Conservation (phyloP, 2,329 filamentous ascomycete species). For the Ceratocystis lukuohia region DNA sequence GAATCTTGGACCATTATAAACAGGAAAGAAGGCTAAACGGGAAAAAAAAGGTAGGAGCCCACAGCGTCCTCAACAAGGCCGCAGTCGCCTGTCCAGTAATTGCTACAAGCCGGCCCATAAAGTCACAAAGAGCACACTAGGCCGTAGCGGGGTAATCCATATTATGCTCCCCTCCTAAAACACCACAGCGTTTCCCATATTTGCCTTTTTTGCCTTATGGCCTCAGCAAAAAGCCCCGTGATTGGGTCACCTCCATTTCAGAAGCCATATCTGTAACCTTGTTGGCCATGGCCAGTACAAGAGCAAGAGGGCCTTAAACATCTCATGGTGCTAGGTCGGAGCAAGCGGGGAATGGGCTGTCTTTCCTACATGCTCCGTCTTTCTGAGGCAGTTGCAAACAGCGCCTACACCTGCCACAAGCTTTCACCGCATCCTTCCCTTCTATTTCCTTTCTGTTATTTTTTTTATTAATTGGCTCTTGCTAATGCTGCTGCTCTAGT, state of each 20-base stretch:
- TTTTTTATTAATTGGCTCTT: no score
- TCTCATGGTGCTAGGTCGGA: neutral
- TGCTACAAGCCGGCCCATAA: neutral
- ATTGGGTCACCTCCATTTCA: neutral
- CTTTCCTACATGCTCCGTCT: neutral
- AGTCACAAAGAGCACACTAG: neutral
- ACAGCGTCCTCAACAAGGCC: neutral
- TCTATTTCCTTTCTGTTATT: neutral
- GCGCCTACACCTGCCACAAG: constrained; percentile 9
- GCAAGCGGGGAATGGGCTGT: neutral
- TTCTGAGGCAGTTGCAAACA: neutral
- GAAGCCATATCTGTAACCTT: neutral
- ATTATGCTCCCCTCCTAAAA: neutral
- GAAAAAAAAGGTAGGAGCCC: neutral
- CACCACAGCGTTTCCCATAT: neutral
- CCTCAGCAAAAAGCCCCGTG: neutral
- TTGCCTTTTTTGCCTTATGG: neutral
- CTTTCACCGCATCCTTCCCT: neutral
- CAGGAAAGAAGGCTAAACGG: neutral
- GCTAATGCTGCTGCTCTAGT: no score
- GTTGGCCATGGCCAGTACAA: neutral
- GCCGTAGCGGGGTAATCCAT: neutral
- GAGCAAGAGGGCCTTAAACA: neutral
- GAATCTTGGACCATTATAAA: neutral
- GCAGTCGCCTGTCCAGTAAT: neutral